Conservation (phyloP, 2,329 filamentous ascomycete species). For the Stagonosporopsis vannaccii region DNA sequence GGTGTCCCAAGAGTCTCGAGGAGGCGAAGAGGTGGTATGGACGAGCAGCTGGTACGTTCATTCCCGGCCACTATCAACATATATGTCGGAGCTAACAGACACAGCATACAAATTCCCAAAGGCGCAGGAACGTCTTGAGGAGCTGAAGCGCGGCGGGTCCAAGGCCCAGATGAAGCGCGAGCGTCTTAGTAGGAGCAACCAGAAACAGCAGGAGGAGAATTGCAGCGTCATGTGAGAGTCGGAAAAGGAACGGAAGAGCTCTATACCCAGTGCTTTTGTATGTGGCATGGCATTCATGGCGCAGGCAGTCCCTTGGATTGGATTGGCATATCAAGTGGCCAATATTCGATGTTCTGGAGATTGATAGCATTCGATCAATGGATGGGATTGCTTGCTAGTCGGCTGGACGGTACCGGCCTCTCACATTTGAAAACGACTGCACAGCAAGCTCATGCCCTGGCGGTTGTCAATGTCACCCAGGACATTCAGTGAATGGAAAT, state of each 20-base stretch:
- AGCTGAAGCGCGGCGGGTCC: slow-evolving; percentile 81
- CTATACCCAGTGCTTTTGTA: slow-evolving; percentile 1
- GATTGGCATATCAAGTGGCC: neutral
- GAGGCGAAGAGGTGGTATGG: slow-evolving; percentile 99
- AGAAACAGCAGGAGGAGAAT: slow-evolving; percentile 86
- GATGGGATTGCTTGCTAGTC: neutral
- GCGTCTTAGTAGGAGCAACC: slow-evolving; percentile 80
- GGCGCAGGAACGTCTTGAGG: slow-evolving; percentile 89
- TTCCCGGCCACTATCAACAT: neutral
- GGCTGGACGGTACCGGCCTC: no score
- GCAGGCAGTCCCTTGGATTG: neutral
- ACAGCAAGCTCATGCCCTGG: no score
- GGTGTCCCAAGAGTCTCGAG: slow-evolving; percentile 82
- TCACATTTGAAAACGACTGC: neutral
- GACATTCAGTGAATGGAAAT: no score
- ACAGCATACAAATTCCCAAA: slow-evolving; percentile 93
- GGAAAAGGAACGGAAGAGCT: neutral
- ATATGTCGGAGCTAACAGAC: slow-evolving; percentile 18
- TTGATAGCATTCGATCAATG: neutral
- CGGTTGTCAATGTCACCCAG: no score
- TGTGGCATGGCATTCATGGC: neutral
- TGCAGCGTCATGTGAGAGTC: slow-evolving; percentile 76
- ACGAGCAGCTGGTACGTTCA: slow-evolving; percentile 87
- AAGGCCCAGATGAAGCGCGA: slow-evolving; percentile 77
- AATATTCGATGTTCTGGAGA: neutral